Evolutionary conservation across 441 rosid genomes (phyloP).

Genomic region (Gossypium armourianum): DNA sequence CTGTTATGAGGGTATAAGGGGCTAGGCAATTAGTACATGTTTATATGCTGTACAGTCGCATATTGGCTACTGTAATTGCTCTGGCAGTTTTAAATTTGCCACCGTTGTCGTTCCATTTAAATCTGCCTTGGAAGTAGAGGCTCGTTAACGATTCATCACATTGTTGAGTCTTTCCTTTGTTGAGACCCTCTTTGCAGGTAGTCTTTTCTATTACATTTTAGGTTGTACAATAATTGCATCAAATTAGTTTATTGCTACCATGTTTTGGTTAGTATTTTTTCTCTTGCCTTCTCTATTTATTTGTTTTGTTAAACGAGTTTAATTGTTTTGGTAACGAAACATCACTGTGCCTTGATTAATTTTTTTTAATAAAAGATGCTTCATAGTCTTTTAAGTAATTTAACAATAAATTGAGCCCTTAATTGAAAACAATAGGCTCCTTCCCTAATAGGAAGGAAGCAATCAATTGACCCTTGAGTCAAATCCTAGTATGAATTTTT

Average conservation of each 20-base stretch:
- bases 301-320: background rate
- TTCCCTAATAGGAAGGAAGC: too few relatives aligned
- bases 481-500: too few relatives aligned
- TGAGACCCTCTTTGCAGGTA: background rate
- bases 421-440: too few relatives aligned
- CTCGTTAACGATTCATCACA: background rate
- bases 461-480: too few relatives aligned
- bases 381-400: too few relatives aligned
- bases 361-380: background rate
- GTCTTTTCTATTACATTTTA: background rate
- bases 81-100: constrained; percentile 42
- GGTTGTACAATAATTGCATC: background rate
- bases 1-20: constrained; percentile 9
- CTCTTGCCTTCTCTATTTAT: background rate
- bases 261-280: background rate
- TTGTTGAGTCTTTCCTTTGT: background rate
- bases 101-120: background rate
- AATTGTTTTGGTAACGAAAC: background rate
- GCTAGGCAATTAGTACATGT: constrained; percentile 26
- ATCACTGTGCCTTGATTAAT: background rate
- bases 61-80: constrained; percentile 27
- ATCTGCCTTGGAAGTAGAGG: background rate
- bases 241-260: background rate
- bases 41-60: constrained; percentile 42
- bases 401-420: too few relatives aligned